phyloP scores from a whole-genome alignment of 352 stramenopile species.

The Pythium pyrilobum region DNA sequence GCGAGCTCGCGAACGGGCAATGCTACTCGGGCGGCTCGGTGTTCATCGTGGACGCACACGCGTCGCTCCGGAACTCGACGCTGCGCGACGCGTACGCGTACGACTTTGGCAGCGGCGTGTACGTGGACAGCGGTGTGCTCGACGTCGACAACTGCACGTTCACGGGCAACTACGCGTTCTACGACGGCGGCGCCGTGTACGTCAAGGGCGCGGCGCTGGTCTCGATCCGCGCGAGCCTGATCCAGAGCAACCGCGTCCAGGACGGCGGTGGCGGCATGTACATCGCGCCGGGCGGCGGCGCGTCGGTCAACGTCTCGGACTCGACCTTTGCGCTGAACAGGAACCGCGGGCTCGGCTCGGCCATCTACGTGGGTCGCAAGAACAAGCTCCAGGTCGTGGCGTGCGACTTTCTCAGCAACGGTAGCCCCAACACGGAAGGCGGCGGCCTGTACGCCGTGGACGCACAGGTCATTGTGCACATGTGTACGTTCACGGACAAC shows the following conservation, averaged over 20 bases:
- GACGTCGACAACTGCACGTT: conserved; percentile 18
- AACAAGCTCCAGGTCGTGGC: conserved; percentile 24
- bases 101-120: conserved; percentile 57
- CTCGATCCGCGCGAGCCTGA: conserved; percentile 9
- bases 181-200: conserved; percentile 54
- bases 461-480: conserved; percentile 24
- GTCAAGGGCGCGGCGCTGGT: conserved; percentile 30
- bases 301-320: conserved; percentile 19
- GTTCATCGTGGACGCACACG: conserved; percentile 25
- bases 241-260: conserved; percentile 34
- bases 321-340: conserved; percentile 35
- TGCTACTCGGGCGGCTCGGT: conserved; percentile 40
- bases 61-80: conserved; percentile 23
- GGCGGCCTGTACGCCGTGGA: conserved; percentile 44
- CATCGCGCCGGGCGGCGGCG: conserved; percentile 27
- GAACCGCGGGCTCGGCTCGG: conserved; percentile 46
- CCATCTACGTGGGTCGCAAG: conserved; percentile 50
- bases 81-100: conserved; percentile 28
- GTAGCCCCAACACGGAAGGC: conserved; percentile 30
- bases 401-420: conserved; percentile 31
- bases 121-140: conserved; percentile 21
- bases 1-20: conserved; percentile 29
- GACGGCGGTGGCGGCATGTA: conserved; percentile 44
- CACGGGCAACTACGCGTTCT: conserved; percentile 46
- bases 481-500: conserved; percentile 25